Evolutionary conservation across 768 basidiomycete genomes (phyloP).

Genomic region (Leucosporidium creatinivorum): DNA sequence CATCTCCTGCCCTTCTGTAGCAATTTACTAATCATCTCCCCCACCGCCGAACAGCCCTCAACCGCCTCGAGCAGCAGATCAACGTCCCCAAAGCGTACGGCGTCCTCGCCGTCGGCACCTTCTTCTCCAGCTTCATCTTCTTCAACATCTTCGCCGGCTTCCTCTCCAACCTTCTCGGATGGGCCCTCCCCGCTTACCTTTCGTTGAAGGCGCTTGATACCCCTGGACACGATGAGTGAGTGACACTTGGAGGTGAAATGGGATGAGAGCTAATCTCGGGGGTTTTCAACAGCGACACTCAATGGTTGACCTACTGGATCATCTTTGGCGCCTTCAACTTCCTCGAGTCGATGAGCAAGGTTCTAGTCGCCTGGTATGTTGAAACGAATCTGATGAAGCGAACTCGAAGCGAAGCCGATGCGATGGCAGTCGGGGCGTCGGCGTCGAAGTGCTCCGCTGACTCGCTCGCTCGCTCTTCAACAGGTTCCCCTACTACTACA

Average conservation of each 20-base stretch:
- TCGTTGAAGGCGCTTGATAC: constrained; percentile 89
- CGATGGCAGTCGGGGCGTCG: no score
- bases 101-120: constrained; percentile 61
- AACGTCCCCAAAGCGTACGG: constrained; percentile 88
- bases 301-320: constrained; percentile 98
- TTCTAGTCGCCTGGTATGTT: constrained; percentile 70
- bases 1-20: not conserved
- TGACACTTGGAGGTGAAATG: not conserved
- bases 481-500: constrained; percentile 46
- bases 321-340: constrained; percentile 89
- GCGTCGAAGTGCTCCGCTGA: no score
- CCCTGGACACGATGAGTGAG: constrained; percentile 51
- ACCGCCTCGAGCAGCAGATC: constrained; percentile 77
- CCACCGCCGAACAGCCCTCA: constrained; percentile 45
- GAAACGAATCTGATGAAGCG: no score
- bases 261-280: no score
- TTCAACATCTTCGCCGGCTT: constrained; percentile 86
- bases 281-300: constrained; percentile 83
- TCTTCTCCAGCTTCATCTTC: constrained; percentile 67
- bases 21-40: not conserved
- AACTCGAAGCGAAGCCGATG: no score
- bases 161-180: constrained; percentile 89
- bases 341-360: constrained; percentile 70
- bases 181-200: constrained; percentile 87
- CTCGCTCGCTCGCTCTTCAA: not conserved